Percentiles rank a stretch among this genome's conserved stretches.
phyloP scores from a whole-genome alignment of 495 filamentous ascomycete species.

The Podospora comata region DNA sequence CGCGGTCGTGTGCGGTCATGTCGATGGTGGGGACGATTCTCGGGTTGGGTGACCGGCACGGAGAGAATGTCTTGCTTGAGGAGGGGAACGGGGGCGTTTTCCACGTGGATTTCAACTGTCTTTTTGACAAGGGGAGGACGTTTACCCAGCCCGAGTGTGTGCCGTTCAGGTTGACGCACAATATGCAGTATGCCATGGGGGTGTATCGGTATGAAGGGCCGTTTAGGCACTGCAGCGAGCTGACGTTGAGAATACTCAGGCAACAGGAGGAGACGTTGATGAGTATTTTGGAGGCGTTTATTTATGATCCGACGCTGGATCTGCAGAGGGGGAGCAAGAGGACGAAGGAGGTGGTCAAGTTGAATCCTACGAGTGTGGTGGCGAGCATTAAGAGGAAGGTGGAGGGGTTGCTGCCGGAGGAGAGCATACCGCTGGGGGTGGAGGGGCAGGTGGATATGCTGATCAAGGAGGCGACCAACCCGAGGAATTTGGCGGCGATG shows the following conservation, averaged over 20 bases:
- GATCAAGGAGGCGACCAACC: constrained; percentile 77
- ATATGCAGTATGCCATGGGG: constrained; percentile 96
- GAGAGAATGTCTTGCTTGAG: constrained; percentile 94
- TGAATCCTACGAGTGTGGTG: constrained; percentile 85
- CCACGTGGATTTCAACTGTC: constrained; percentile 99
- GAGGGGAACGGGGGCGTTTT: constrained; percentile 91
- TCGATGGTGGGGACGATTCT: constrained; percentile 95
- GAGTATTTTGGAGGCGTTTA: constrained; percentile 93
- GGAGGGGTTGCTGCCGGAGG: constrained; percentile 72
- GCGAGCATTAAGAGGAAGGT: constrained; percentile 87
- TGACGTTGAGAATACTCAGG: constrained; percentile 76
- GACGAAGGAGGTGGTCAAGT: constrained; percentile 61
- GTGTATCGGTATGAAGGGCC: constrained; percentile 89
- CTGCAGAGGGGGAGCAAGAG: constrained; percentile 55
- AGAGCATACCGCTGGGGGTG: constrained; percentile 87
- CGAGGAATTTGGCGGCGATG: constrained; percentile 77
- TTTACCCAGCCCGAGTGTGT: constrained; percentile 94
- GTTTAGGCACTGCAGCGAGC: constrained; percentile 85
- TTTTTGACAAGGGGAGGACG: constrained; percentile 97
- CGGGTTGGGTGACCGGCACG: constrained; percentile 94
- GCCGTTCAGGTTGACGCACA: constrained; percentile 96
- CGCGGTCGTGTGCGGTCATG: constrained; percentile 93
- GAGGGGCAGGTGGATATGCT: constrained; percentile 95
- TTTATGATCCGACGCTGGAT: constrained; percentile 94
- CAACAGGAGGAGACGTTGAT: constrained; percentile 93